Base-by-base conservation (phyloP, 2,329 filamentous ascomycete genomes). In the Nemania serpens region DNA sequence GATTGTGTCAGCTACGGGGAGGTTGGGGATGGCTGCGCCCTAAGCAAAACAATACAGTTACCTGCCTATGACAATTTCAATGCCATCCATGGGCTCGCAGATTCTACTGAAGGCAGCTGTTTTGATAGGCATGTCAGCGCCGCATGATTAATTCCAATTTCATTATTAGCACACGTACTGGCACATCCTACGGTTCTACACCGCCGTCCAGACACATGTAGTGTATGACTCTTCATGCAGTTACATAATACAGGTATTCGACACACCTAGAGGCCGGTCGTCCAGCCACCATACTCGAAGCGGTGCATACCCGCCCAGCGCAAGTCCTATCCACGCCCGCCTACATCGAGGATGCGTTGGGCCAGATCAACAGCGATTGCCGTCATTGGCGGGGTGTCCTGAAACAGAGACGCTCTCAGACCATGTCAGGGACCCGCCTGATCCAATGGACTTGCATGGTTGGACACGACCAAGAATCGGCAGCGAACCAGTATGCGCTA, bases 401-500 rank as follows among this genome's bases (percentile, higher is more conserved):
- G 58, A 64, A 67, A 63, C 65, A 29, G 11, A 64, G 57, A 41
- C 45, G 53, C 56, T 60, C 53, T 47, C 34, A 56, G 52, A 58
- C 57, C 50, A 17, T 47, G 51, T 29, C 34, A 55, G 34, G 13
- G 20, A 34, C 33, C 46, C 36, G 36, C 54, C 36, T 42, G 45
- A 53, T 61, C 63, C 65, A 67, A 64, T 63, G 39, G 58, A 52
- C 20, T 29, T 43, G 17, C 52, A 62, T 59, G 50, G 17, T 59
- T 53, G 29, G 49, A 46, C 52, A 57, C 45, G 47, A 55, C 39
- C 58, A 54, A 43, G 42, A 20, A 49, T 48, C 29, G 34, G n/a
- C 36, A 55, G 36, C 18, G 43, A 51, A 34, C 37, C 7, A 29
- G 7, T 29, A 29, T 29, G 25, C 25, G 25, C 7, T 29, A 29